Percentiles rank a stretch among this genome's conserved stretches.
phyloP scores from a whole-genome alignment of 129 eudicot genomes.

The Artemisia argyi region DNA sequence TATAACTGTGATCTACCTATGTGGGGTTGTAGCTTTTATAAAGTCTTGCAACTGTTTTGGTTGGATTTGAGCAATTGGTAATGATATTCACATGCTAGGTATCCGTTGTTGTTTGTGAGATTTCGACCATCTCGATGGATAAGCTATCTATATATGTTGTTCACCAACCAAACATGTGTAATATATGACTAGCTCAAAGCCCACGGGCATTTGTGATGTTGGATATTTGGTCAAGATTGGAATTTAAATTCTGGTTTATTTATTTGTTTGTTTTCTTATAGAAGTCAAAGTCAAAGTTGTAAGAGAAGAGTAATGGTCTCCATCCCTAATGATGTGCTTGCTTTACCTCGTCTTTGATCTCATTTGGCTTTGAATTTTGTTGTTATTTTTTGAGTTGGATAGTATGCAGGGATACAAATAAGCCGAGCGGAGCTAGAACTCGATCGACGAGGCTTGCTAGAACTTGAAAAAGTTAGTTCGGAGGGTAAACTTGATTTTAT shows the following conservation, averaged over 20 bases:
- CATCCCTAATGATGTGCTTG: constrained; percentile 7
- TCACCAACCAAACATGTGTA: constrained; percentile 21
- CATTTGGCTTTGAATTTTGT: too few species aligned
- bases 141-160: neutral
- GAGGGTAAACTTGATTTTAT: too few species aligned
- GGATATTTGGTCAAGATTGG: constrained; percentile 16
- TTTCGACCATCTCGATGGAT: constrained; percentile 1
- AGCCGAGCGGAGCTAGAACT: too few species aligned
- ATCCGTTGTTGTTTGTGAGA: constrained; percentile 16
- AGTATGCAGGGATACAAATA: too few species aligned
- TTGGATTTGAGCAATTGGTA: constrained; percentile 14
- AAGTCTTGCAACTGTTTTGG: constrained; percentile 17
- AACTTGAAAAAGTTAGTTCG: too few species aligned
- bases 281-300: constrained; percentile 7
- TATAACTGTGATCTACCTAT: neutral
- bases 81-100: neutral
- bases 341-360: too few species aligned
- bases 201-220: neutral
- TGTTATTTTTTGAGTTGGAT: too few species aligned
- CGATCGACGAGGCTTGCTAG: too few species aligned
- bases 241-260: constrained; percentile 21
- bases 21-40: neutral
- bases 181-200: neutral
- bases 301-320: constrained; percentile 19
- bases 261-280: constrained; percentile 14